Conservation (phyloP, 1,139 yeast species). For the Magnusiomyces suaveolens region DNA sequence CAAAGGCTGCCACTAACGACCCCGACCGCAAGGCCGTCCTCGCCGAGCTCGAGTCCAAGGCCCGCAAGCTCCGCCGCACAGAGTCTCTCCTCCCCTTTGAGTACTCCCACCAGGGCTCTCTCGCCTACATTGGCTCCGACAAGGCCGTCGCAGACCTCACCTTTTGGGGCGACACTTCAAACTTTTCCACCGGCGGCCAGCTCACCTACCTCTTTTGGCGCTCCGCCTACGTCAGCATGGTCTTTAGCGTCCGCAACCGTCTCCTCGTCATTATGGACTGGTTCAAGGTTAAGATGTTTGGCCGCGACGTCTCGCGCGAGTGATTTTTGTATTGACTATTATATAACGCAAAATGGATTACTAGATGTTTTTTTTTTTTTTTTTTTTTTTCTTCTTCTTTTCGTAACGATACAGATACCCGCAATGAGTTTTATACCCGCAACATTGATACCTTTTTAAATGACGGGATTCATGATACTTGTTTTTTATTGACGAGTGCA, state of each 20-base stretch:
- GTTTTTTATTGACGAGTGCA: too few species aligned
- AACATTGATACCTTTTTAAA: too few species aligned
- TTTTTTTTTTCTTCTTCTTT: too few species aligned
- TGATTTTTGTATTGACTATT: conserved; percentile 15
- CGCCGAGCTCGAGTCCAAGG: conserved; percentile 32
- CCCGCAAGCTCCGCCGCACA: conserved; percentile 41
- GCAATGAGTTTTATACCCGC: too few species aligned
- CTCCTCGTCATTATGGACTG: conserved; percentile 77
- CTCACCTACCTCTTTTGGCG: conserved; percentile 90
- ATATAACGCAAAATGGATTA: too few species aligned
- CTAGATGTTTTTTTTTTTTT: too few species aligned
- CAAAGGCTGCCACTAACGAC: conserved; percentile 29
- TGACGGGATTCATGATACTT: too few species aligned
- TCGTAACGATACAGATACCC: too few species aligned
- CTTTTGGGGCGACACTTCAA: conserved; percentile 64
- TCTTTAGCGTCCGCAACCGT: conserved; percentile 81
- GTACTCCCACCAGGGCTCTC: conserved; percentile 54
- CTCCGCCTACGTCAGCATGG: conserved; percentile 86
- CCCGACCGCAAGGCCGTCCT: conserved; percentile 30
- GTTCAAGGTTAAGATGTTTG: conserved; percentile 77
- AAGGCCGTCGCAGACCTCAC: conserved; percentile 88
- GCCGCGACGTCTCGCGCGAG: conserved; percentile 58
- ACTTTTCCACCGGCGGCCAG: conserved; percentile 75
- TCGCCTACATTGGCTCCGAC: conserved; percentile 73
- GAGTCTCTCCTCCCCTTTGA: conserved; percentile 67